Conservation (phyloP, 805 yeast species). For the Priceomyces carsonii region DNA sequence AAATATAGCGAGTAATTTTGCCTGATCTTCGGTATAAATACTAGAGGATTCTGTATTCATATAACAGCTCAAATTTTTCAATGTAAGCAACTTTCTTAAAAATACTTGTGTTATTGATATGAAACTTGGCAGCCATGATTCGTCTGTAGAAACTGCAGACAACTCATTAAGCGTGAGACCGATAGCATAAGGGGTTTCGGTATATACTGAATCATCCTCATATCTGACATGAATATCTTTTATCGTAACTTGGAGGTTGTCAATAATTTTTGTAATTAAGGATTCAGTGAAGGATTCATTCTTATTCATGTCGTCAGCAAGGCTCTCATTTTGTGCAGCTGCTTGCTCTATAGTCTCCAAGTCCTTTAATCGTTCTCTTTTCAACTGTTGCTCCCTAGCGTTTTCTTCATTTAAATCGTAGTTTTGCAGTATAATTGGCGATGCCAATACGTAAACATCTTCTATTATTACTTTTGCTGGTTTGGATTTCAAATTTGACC, state of each 20-base stretch:
- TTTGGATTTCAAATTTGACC: conserved; percentile 90
- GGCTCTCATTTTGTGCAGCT: conserved; percentile 25
- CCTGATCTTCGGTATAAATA: conserved; percentile 49
- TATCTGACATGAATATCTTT: conserved; percentile 89
- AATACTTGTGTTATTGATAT: conserved; percentile 66
- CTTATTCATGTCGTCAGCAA: conserved; percentile 41
- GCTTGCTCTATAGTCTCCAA: conserved; percentile 64
- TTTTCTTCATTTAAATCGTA: conserved; percentile 58
- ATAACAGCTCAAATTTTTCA: conserved; percentile 74
- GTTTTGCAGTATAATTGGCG: conserved; percentile 64
- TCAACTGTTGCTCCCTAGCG: conserved; percentile 60
- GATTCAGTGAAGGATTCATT: conserved; percentile 87
- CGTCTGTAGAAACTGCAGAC: conserved; percentile 89
- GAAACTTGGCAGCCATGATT: conserved; percentile 81
- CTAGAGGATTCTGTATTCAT: conserved; percentile 73
- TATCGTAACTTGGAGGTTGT: conserved; percentile 87
- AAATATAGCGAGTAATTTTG: conserved; percentile 49
- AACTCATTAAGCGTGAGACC: conserved; percentile 84
- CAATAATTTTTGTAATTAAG: conserved; percentile 84
- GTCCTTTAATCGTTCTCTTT: conserved; percentile 64
- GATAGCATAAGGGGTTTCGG: conserved; percentile 73
- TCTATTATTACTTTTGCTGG: conserved; percentile 89
- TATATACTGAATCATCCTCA: conserved; percentile 75
- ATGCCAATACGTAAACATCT: conserved; percentile 80
- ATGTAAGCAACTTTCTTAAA: conserved; percentile 74